Evolutionary conservation across 192 early-diverging fungal species (phyloP), one percentile per base, ranked within the genome.

Genomic region (Lunasporangiospora selenospora): DNA sequence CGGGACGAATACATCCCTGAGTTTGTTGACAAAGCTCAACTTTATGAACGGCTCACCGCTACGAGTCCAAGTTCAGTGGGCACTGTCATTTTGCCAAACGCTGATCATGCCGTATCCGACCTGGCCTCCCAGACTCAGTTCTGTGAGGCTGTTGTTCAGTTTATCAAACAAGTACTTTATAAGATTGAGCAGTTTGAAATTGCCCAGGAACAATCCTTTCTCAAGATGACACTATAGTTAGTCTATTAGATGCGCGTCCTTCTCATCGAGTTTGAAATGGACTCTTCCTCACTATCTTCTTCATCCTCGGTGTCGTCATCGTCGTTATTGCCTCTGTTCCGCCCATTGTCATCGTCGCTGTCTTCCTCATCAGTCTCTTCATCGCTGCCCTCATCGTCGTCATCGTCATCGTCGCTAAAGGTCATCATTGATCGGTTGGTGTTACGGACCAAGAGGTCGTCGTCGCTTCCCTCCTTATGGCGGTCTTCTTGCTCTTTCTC

Each of bases 401-500:
- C 81, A 10, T 84, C 85, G 3, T 81, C 80, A n/a, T 81, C 83
- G 12, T 81, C 80, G n/a, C 55, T 56, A 58, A 73, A 44, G 38
- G 60, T 41, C 75, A 62, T 58, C 59, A 62, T 43, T 65, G 67
- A 71, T 75, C 88, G 73, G 50, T 87, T 87, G 6, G 71, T 61
- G 41, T 87, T 84, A 58, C 54, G 60, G 24, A 77, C 65, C 54
- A 87, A 65, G 27, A 85, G 44, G 53, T 80, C 80, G 13, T 84
- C 82, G 27, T 80, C 80, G 40, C 58, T 70, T 21, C 73, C 76
- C 39, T 53, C 67, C 21, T 83, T 78, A 13, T 77, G 79, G 21
- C 77, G 62, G 24, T 82, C 76, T 19, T 81, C 66, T 18, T 83
- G 78, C 59, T 92, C 89, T 32, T 83, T 79, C 50, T 94, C 89